Evolutionary conservation across 257 asterid genomes (phyloP).

Genomic region (Fraxinus quadrangulata): DNA sequence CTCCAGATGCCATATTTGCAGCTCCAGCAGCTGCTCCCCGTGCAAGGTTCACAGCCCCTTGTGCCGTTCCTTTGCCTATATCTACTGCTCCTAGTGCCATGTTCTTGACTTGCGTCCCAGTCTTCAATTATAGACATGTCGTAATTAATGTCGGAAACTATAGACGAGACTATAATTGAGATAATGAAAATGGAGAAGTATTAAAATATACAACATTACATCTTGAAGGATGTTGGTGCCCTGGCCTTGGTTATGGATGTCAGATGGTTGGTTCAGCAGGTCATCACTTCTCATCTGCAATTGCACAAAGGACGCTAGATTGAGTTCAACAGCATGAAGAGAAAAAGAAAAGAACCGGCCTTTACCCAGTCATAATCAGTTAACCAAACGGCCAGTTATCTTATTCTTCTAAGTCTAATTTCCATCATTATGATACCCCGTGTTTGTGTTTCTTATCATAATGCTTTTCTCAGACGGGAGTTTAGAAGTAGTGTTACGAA

Average conservation of each 20-base stretch:
- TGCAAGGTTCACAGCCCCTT: constrained; percentile 51
- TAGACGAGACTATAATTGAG: too few relatives aligned
- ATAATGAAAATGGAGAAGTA: neutral
- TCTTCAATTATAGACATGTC: constrained; percentile 24
- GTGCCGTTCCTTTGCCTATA: constrained; percentile 49
- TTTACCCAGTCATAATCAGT: neutral
- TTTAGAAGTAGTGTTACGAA: neutral
- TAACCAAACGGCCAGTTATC: neutral
- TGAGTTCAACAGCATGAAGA: neutral
- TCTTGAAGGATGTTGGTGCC: constrained; percentile 53
- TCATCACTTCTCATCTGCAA: constrained; percentile 60
- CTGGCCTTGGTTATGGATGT: constrained; percentile 38
- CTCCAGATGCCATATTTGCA: constrained; percentile 53
- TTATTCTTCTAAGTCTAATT: too few relatives aligned
- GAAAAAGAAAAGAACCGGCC: neutral
- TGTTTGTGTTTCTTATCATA: neutral
- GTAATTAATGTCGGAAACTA: too few relatives aligned
- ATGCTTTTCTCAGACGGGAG: neutral
- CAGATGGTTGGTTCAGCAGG: constrained; percentile 34
- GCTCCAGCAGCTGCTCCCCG: constrained; percentile 54
- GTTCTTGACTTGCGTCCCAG: constrained; percentile 44
- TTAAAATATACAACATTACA: constrained; percentile 36
- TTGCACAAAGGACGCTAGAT: neutral
- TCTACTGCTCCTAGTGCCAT: constrained; percentile 63
- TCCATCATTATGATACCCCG: neutral